Evolutionary conservation across 176 grass and related monocot species (phyloP).

Genomic region (Avena eriantha): DNA sequence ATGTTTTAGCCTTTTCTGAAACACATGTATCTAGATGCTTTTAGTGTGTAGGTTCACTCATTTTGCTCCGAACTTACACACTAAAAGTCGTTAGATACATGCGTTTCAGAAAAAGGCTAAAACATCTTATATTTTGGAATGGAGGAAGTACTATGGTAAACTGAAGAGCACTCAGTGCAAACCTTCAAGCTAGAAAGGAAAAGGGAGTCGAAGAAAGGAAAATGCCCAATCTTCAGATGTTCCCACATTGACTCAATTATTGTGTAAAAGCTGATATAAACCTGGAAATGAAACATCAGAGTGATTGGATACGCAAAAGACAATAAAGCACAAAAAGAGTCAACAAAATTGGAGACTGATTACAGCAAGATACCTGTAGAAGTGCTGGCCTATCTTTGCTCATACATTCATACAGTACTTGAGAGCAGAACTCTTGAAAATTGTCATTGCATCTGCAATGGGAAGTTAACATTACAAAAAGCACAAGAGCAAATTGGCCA

Average conservation of each 20-base stretch:
- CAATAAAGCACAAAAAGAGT: constrained; percentile 25
- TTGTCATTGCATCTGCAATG: constrained; percentile 73
- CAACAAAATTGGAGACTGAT: constrained; percentile 26
- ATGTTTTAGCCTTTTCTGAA: too few species aligned
- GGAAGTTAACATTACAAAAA: constrained; percentile 17
- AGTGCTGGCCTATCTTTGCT: constrained; percentile 95
- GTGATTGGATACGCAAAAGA: constrained; percentile 11
- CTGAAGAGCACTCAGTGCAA: constrained; percentile 29
- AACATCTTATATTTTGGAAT: too few species aligned
- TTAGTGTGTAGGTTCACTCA: too few species aligned
- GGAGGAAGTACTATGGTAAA: too few species aligned
- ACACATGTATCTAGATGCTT: too few species aligned
- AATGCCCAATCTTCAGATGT: constrained; percentile 62
- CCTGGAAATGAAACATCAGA: constrained; percentile 58
- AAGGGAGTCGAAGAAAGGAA: constrained; percentile 79
- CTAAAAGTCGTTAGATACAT: too few species aligned
- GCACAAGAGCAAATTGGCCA: not conserved
- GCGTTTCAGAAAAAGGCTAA: too few species aligned
- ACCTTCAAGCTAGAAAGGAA: constrained; percentile 92
- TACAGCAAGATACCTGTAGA: constrained; percentile 68
- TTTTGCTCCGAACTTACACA: too few species aligned
- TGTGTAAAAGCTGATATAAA: constrained; percentile 87
- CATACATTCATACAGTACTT: constrained; percentile 95
- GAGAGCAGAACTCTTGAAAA: constrained; percentile 93
- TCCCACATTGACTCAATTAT: constrained; percentile 83